Evolutionary conservation across 306 rosid genomes (phyloP).

Genomic region (Fragaria iinumae): DNA sequence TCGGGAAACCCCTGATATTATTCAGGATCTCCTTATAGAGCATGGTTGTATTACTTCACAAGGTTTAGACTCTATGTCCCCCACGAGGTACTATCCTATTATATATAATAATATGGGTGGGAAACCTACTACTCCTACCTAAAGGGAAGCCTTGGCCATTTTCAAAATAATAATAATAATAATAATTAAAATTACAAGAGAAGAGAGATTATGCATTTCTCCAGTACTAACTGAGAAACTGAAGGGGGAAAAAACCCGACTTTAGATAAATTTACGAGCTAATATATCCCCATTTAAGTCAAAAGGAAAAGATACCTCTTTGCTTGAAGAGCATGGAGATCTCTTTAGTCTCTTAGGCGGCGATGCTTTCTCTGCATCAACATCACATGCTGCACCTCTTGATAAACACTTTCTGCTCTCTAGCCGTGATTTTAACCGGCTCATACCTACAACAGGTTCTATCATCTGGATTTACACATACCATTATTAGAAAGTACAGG

Average conservation of each 20-base stretch:
- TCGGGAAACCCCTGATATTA: no score
- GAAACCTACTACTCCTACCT: no score
- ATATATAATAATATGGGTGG: no score
- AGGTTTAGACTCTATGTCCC: no score
- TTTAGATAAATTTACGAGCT: neutral
- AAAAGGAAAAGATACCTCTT: slow-evolving; percentile 26
- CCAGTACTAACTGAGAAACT: neutral
- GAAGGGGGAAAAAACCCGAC: neutral
- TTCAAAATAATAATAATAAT: no score
- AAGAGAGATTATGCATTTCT: neutral
- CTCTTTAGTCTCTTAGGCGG: no score
- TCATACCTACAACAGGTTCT: slow-evolving; percentile 50
- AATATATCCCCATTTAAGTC: neutral
- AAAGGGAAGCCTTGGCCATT: no score
- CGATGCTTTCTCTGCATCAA: no score
- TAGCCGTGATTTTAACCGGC: slow-evolving; percentile 37
- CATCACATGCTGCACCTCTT: no score
- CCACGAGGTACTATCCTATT: no score
- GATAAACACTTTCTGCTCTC: slow-evolving; percentile 30
- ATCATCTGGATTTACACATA: slow-evolving; percentile 55
- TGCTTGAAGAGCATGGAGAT: slow-evolving; percentile 29
- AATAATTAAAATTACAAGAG: neutral
- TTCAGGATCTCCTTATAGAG: no score
- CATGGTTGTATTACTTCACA: no score
- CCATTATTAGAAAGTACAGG: neutral